phyloP scores from a whole-genome alignment of 768 basidiomycete genomes.

The Fomitopsis pulvina region DNA sequence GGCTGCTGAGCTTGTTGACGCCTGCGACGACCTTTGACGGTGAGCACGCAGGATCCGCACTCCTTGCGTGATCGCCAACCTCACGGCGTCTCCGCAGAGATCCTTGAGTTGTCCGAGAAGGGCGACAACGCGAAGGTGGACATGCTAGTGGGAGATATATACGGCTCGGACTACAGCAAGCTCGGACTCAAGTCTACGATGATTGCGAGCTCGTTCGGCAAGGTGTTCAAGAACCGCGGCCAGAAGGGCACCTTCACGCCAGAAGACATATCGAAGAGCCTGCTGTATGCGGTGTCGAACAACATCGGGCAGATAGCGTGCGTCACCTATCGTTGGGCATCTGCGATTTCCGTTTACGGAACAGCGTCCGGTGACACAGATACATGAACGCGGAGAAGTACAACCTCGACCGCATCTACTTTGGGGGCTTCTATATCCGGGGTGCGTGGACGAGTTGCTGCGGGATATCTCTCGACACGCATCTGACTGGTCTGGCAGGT shows the following conservation, averaged over 20 bases:
- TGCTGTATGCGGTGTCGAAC: constrained; percentile 95
- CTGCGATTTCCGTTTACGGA: background rate
- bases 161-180: constrained; percentile 93
- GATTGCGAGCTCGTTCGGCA: constrained; percentile 98
- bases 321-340: constrained; percentile 29
- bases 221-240: constrained; percentile 91
- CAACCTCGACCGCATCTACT: constrained; percentile 93
- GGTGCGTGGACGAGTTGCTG: constrained; percentile 41
- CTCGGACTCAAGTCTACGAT: constrained; percentile 96
- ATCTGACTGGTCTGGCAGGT: constrained; percentile 38
- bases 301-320: constrained; percentile 99
- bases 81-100: constrained; percentile 51
- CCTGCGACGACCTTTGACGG: constrained; percentile 94
- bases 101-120: constrained; percentile 88
- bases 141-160: constrained; percentile 99
- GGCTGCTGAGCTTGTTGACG: constrained; percentile 89
- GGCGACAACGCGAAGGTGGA: constrained; percentile 94
- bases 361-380: constrained; percentile 31
- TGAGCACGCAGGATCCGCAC: constrained; percentile 31
- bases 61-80: constrained; percentile 5
- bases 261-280: constrained; percentile 90
- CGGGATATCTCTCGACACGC: background rate
- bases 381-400: constrained; percentile 99
- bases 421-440: constrained; percentile 98
- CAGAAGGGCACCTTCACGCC: constrained; percentile 74